A percentile compares a stretch with the other conserved stretches of the same genome.
phyloP scores from a whole-genome alignment of 306 rosid species.

The Fagus crenata region DNA sequence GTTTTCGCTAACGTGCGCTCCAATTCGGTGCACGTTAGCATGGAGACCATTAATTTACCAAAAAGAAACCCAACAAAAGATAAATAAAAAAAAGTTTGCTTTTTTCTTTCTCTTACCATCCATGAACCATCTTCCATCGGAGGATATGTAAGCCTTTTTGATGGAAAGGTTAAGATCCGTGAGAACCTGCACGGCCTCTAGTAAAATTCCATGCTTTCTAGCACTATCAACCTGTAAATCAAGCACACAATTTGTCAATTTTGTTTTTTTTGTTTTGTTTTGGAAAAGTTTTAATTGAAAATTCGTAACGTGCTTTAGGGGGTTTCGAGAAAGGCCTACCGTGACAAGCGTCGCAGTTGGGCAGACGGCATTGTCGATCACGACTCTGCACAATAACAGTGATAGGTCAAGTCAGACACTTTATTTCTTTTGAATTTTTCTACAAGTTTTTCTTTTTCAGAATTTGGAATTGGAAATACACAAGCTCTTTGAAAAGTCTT shows the following conservation, averaged over 20 bases:
- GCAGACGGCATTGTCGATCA: conserved; percentile 85
- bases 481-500: conserved; percentile 7
- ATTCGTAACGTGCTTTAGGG: conserved; percentile 1
- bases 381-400: conserved; percentile 60
- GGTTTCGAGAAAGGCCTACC: conserved; percentile 49
- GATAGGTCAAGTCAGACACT: conserved; percentile 49
- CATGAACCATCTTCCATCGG: conserved; percentile 98
- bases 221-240: conserved; percentile 79
- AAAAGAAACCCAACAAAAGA: neutral
- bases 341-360: conserved; percentile 76
- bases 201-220: conserved; percentile 79
- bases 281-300: conserved; percentile 7
- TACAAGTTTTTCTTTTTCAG: neutral
- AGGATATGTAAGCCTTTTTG: conserved; percentile 86
- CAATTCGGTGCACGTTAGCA: neutral
- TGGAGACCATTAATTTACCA: neutral
- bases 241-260: conserved; percentile 5
- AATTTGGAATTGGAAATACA: neutral
- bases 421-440: conserved; percentile 2
- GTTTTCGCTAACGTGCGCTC: neutral
- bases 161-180: conserved; percentile 78
- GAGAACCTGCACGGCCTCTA: conserved; percentile 87
- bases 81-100: too few relatives aligned
- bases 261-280: neutral
- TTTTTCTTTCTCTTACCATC: conserved; percentile 55